Conservation (phyloP, 768 basidiomycete genomes). For the Gyrodon lividus region DNA sequence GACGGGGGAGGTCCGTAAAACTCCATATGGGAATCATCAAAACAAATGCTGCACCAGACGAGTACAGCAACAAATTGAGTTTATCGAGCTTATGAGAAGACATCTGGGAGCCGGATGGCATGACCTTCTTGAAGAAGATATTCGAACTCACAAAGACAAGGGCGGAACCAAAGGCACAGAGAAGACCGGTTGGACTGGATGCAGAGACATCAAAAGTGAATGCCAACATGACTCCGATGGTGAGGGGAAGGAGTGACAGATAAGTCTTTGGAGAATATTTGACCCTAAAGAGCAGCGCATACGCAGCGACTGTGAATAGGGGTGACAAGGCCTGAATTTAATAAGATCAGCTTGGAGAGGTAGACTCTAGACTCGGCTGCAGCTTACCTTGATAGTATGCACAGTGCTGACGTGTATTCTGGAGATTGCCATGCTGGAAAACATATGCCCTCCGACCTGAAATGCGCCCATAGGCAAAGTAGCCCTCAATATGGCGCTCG, state of each 20-base stretch:
- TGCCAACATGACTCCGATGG: conserved; percentile 95
- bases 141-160: conserved; percentile 97
- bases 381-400: conserved; percentile 93
- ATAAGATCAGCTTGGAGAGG: conserved; percentile 4
- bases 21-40: conserved; percentile 97
- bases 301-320: conserved; percentile 94
- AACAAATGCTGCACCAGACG: conserved; percentile 89
- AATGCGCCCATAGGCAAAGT: conserved; percentile 97
- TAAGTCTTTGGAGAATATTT: conserved; percentile 92
- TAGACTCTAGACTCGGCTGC: neutral
- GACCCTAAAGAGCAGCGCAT: conserved; percentile 90
- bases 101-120: conserved; percentile 61
- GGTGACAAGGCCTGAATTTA: conserved; percentile 83
- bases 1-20: conserved; percentile 77
- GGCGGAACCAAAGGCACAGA: conserved; percentile 96
- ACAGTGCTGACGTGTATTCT: conserved; percentile 96
- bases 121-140: conserved; percentile 98
- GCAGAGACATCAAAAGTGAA: conserved; percentile 91
- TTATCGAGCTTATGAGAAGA: conserved; percentile 87
- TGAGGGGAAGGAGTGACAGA: conserved; percentile 90
- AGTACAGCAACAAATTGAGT: conserved; percentile 93
- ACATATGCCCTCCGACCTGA: conserved; percentile 97
- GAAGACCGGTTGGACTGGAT: conserved; percentile 81
- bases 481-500: conserved; percentile 64
- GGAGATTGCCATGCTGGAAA: conserved; percentile 96